Evolutionary conservation across 345 rosid species (phyloP).

Genomic region (Populus davidiana): DNA sequence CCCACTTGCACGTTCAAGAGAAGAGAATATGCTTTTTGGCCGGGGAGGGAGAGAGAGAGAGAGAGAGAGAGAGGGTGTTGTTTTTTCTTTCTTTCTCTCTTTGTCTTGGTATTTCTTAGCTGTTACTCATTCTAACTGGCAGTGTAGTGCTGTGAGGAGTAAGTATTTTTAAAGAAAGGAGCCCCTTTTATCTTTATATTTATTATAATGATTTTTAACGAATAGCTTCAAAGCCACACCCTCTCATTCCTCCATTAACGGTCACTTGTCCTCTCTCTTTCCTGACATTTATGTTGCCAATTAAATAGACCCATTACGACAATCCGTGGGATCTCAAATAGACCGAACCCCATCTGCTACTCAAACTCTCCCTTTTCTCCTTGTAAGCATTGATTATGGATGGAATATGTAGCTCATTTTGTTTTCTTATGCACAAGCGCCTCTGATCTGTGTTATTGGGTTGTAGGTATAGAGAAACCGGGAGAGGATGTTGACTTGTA

Average conservation of each 20-base stretch:
- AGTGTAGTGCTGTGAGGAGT: background rate
- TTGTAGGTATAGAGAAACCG: background rate
- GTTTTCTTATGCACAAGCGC: conserved; percentile 11
- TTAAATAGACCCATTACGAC: too few relatives aligned
- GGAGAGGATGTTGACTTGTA: conserved; percentile 76
- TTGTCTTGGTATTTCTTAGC: conserved; percentile 11
- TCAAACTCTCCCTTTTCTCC: background rate
- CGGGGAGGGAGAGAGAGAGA: background rate
- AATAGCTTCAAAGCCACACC: conserved; percentile 26
- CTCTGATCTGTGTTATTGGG: conserved; percentile 20
- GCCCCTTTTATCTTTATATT: background rate
- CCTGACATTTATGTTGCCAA: background rate
- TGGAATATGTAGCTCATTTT: background rate
- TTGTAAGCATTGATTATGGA: conserved; percentile 7
- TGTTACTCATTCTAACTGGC: conserved; percentile 22
- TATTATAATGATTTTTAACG: background rate
- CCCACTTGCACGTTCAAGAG: too few relatives aligned
- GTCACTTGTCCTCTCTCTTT: conserved; percentile 24
- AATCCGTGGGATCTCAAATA: conserved; percentile 12
- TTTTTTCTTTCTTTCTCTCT: background rate
- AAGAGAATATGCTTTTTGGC: too few relatives aligned
- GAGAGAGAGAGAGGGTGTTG: background rate
- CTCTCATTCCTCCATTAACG: conserved; percentile 41
- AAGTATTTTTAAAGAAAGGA: background rate
- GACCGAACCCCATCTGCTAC: background rate